Base-by-base conservation (phyloP, 495 filamentous ascomycete genomes). In the Hyaloscypha finlandica region DNA sequence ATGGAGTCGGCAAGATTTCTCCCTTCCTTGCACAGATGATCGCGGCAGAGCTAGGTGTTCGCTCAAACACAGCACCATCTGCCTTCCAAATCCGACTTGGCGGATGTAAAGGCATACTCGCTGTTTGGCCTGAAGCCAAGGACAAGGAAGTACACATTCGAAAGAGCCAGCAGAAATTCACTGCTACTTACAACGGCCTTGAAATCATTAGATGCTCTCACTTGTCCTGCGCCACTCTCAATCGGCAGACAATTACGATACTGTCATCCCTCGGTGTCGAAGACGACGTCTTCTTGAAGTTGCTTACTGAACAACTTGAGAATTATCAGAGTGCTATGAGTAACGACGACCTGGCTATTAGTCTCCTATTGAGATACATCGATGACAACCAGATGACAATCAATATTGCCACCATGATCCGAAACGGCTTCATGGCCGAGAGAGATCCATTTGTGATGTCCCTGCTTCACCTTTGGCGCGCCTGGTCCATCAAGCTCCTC, bases 1-100 rank as follows among this genome's bases (percentile, higher is more conserved):
- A 99, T 74, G 96, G 95, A 4, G 92, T 99, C 52, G 96, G 96
- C 14, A 96, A 92, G 76, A 95, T 99, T 37, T 97, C 94, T 0
- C 76, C 77, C 5, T 88, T 90, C 69, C 81, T 97, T 39, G 92
- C 93, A 0, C 76, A 84, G 39, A 85, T 93, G 74, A 83, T 92
- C 20, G 81, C 87, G 22, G 75, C 81, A 5, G 88, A 93, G 63
- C 82, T 94, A 25, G 61, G 63, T 29, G 30, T 70, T 2, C 67
- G 83, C 0, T 74, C 92, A 37, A 80, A 74, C 19, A 71, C 81
- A 1, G 77, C 83, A 51, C 94, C 94, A 0, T 97, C 93, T 0
- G 91, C 90, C 0, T 93, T 91, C 69, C 95, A 99, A 72, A 97
- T 97, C 70, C 90, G 96, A 19, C 83, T 96, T 66, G 95, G 90